phyloP scores from a whole-genome alignment of 2,329 filamentous ascomycete genomes.

The Fusarium brachygibbosum region DNA sequence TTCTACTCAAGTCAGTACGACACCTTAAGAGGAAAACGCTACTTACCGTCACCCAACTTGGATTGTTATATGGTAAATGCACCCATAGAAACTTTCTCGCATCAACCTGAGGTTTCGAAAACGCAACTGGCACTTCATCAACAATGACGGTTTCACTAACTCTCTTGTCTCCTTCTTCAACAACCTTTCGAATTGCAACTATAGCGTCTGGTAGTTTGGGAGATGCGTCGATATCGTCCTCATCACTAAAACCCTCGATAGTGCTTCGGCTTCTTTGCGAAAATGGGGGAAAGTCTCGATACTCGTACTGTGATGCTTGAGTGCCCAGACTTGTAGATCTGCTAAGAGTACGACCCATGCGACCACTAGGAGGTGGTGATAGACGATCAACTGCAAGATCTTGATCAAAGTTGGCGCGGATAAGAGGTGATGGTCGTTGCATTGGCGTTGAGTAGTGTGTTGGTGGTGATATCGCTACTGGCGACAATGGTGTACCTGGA shows the following conservation, averaged over 20 bases:
- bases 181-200: constrained; percentile 49
- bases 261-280: constrained; percentile 54
- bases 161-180: constrained; percentile 37
- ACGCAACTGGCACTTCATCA: constrained; percentile 50
- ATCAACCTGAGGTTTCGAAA: constrained; percentile 53
- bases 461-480: constrained; percentile 48
- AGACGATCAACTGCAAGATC: constrained; percentile 57
- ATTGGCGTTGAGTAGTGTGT: constrained; percentile 51
- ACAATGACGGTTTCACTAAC: constrained; percentile 49
- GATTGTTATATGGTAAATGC: constrained; percentile 69
- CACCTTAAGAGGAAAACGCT: fast-evolving
- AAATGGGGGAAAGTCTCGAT: constrained; percentile 55
- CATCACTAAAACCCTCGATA: constrained; percentile 43
- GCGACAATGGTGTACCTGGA: constrained; percentile 46
- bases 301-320: constrained; percentile 51
- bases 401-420: constrained; percentile 56
- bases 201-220: constrained; percentile 54
- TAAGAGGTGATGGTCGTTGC: constrained; percentile 51
- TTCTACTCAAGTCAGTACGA: constrained; percentile 50
- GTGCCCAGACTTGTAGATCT: constrained; percentile 55
- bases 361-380: constrained; percentile 53
- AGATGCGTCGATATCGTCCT: constrained; percentile 50
- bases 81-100: constrained; percentile 69
- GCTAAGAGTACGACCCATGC: constrained; percentile 51
- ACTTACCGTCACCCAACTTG: constrained; percentile 68